phyloP scores from a whole-genome alignment of 2,329 filamentous ascomycete species.

The Aspergillus proliferans region DNA sequence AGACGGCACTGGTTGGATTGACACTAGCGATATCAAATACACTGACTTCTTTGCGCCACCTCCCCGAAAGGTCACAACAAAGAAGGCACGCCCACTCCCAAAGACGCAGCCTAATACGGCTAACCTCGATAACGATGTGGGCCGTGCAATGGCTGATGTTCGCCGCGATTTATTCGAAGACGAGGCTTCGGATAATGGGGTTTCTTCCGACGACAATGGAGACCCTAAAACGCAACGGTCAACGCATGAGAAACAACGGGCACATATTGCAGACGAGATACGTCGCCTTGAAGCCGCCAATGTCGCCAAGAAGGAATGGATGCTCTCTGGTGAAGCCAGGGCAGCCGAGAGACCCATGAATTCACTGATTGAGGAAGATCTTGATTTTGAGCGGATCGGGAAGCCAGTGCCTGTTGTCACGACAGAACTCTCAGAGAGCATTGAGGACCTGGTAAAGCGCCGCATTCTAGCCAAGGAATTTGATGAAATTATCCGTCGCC shows the following conservation, averaged over 20 bases:
- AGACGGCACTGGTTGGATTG: conserved; percentile 56
- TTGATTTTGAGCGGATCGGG: conserved; percentile 91
- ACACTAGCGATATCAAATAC: conserved; percentile 86
- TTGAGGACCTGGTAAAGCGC: conserved; percentile 90
- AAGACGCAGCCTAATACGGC: conserved; percentile 43
- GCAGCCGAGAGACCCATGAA: conserved; percentile 79
- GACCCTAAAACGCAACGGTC: conserved; percentile 44
- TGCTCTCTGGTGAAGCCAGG: conserved; percentile 77
- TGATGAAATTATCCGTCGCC: conserved; percentile 78
- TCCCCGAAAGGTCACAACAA: conserved; percentile 60
- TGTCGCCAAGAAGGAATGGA: conserved; percentile 86
- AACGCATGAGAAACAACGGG: conserved; percentile 78
- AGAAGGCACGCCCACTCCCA: conserved; percentile 47
- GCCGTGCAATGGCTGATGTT: conserved; percentile 79
- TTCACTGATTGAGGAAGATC: conserved; percentile 85
- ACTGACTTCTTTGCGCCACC: conserved; percentile 90
- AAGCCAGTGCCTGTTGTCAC: conserved; percentile 95
- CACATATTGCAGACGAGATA: conserved; percentile 82
- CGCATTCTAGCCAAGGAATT: conserved; percentile 87
- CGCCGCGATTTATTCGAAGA: conserved; percentile 88
- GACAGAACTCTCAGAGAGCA: conserved; percentile 79
- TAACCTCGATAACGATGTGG: conserved; percentile 61
- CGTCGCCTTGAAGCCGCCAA: conserved; percentile 83
- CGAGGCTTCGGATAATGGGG: conserved; percentile 49
- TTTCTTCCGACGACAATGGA: conserved; percentile 59